Base-by-base conservation (phyloP, 768 basidiomycete genomes). In the Mycena olivaceomarginata region DNA sequence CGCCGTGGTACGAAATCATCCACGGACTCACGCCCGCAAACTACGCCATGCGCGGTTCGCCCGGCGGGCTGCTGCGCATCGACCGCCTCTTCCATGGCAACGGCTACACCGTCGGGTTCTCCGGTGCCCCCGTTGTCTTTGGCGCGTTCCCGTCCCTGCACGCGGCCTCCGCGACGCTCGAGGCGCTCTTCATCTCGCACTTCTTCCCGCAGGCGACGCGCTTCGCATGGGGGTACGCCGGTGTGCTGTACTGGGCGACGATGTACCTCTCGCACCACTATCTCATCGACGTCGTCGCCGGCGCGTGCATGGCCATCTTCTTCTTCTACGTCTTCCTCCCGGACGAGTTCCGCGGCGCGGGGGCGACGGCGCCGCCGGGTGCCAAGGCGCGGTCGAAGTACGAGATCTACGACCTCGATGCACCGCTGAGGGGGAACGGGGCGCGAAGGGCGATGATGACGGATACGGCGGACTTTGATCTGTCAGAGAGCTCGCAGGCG, bases 231-330 rank as follows among this genome's bases (percentile, higher is more conserved):
- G 88, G 86, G 1, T 99, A 99, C 85, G 94, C 93, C 3, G 93
- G 92, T 8, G 87, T 96, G 20, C 91, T 99, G 5, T 99, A 98
- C 85, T 99, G 98, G 98, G 94, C 96, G 12, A 99, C 98, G 31
- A 99, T 99, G 98, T 99, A 98, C 88, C 94, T 98, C 81, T 96
- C 96, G 5, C 97, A 98, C 85, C 98, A 99, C 87, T 99, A 99
- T 89, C 94, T 99, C 82, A 97, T 99, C 86, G 98, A 99, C 83
- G 96, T 99, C 83, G 96, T 97, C 65, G 96, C 94, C 12, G 98
- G 98, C 16, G 96, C 95, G 0, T 98, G 97, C 83, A 91, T 99
- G 77, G 94, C 98, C 63, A 94, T 94, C 48, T 90, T 91, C 22
- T 94, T 92, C 82, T 99, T 99, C 90, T 99, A 97, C 88, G 82